Percentiles rank a stretch among this genome's conserved stretches.
Conservation (phyloP, 345 rosid genomes). For the Aurinia saxatilis region DNA sequence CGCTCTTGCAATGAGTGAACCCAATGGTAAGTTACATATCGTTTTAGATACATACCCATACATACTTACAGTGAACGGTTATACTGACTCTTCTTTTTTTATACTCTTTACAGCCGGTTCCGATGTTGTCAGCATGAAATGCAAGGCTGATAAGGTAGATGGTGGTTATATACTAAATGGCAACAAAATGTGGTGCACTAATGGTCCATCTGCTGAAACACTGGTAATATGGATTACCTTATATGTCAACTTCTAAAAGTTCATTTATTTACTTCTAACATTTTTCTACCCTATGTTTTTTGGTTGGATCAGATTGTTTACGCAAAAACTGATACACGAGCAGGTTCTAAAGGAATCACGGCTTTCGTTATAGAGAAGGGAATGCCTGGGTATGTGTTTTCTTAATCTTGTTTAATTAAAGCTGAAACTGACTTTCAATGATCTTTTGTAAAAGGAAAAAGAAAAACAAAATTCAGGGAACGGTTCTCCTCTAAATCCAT, state of each 20-base stretch:
- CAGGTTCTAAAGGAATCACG: constrained; percentile 91
- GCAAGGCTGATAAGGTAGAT: constrained; percentile 83
- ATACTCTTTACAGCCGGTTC: constrained; percentile 66
- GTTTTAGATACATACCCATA: too few species aligned
- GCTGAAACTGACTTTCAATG: neutral
- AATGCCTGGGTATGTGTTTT: constrained; percentile 66
- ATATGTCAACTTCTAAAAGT: neutral
- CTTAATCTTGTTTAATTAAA: neutral
- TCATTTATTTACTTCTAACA: neutral
- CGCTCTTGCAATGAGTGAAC: constrained; percentile 99
- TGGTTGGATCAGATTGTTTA: constrained; percentile 58
- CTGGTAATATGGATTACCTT: constrained; percentile 41
- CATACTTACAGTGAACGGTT: too few species aligned
- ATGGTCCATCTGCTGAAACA: constrained; percentile 93
- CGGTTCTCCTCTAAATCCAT: neutral
- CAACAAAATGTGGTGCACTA: constrained; percentile 98
- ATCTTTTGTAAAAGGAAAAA: neutral
- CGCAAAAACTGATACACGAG: constrained; percentile 67
- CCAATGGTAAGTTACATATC: constrained; percentile 56
- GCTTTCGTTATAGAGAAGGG: constrained; percentile 89
- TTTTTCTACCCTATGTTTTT: neutral
- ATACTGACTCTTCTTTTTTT: neutral
- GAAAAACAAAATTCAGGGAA: neutral
- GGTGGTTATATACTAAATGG: constrained; percentile 81
- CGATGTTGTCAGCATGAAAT: constrained; percentile 94